Conservation (phyloP, 2,329 filamentous ascomycete species). For the Parastagonospora nodorum region DNA sequence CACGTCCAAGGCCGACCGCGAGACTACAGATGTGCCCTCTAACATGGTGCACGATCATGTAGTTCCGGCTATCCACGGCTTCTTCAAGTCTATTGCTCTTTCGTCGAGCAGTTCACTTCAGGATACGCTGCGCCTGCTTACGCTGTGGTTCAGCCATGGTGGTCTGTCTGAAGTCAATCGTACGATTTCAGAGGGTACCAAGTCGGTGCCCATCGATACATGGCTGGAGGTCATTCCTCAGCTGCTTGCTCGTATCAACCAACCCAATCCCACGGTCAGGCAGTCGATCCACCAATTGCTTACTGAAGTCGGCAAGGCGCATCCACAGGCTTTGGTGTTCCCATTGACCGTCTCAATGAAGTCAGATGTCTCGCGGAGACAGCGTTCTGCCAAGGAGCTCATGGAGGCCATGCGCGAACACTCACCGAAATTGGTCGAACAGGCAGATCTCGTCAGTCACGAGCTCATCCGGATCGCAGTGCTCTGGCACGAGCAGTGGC, state of each 20-base stretch:
- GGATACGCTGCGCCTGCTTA: slow-evolving; percentile 89
- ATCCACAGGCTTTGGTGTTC: slow-evolving; percentile 96
- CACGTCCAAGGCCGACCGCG: slow-evolving; percentile 67
- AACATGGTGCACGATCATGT: slow-evolving; percentile 82
- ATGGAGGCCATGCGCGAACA: slow-evolving; percentile 99
- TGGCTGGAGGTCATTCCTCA: slow-evolving; percentile 99
- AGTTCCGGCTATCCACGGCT: slow-evolving; percentile 90
- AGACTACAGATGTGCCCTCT: slow-evolving; percentile 63
- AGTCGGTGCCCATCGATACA: slow-evolving; percentile 91
- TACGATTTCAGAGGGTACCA: slow-evolving; percentile 87
- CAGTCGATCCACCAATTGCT: slow-evolving; percentile 90
- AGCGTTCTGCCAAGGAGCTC: slow-evolving; percentile 85
- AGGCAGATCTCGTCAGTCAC: slow-evolving; percentile 92
- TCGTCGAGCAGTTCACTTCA: slow-evolving; percentile 92
- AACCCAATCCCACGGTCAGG: slow-evolving; percentile 86
- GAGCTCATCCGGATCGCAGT: slow-evolving; percentile 97
- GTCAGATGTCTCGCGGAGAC: slow-evolving; percentile 82
- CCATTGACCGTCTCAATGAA: slow-evolving; percentile 98
- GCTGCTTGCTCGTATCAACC: slow-evolving; percentile 95
- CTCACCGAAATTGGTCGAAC: slow-evolving; percentile 87
- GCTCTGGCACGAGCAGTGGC: slow-evolving; percentile 98
- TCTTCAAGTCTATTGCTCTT: slow-evolving; percentile 95
- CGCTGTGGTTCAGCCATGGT: slow-evolving; percentile 95
- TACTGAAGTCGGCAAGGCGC: slow-evolving; percentile 87
- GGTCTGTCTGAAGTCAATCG: slow-evolving; percentile 85